Evolutionary conservation across 1,284 basidiomycete genomes (phyloP).

Genomic region (Ustanciosporium gigantosporum): DNA sequence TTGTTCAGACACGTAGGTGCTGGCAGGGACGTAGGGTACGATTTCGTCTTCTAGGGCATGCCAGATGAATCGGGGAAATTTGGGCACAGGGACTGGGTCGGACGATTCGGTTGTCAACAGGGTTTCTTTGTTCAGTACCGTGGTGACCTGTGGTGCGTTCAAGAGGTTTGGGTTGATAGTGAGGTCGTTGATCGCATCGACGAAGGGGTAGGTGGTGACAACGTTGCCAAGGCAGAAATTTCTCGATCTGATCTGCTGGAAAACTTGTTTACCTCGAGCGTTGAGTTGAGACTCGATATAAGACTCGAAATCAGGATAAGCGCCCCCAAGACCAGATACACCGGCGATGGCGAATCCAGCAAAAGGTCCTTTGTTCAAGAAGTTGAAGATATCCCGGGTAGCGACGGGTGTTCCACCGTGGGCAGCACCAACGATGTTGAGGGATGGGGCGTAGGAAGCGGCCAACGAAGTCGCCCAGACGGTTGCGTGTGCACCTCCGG

Average conservation of each 20-base stretch:
- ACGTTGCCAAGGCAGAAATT: slow-evolving; percentile 29
- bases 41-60: slow-evolving; percentile 52
- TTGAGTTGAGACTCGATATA: slow-evolving; percentile 16
- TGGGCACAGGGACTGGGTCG: slow-evolving; percentile 35
- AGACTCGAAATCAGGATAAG: slow-evolving; percentile 29
- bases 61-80: slow-evolving; percentile 46
- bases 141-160: slow-evolving; percentile 19
- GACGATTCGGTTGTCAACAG: slow-evolving; percentile 23
- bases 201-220: slow-evolving; percentile 12
- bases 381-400: slow-evolving; percentile 20
- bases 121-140: slow-evolving; percentile 25
- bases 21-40: slow-evolving; percentile 38
- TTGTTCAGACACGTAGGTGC: slow-evolving; percentile 45
- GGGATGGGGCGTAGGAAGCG: slow-evolving; percentile 34
- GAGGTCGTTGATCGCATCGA: slow-evolving; percentile 6
- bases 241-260: slow-evolving; percentile 12
- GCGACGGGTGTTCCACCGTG: slow-evolving; percentile 52
- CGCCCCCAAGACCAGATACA: slow-evolving; percentile 26
- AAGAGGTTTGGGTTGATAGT: slow-evolving; percentile 10
- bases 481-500: slow-evolving; percentile 46
- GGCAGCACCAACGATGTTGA: slow-evolving; percentile 49
- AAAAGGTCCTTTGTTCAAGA: slow-evolving; percentile 33
- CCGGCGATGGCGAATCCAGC: slow-evolving; percentile 49
- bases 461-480: slow-evolving; percentile 38
- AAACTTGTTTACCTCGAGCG: slow-evolving; percentile 7